A percentile compares a stretch with the other conserved stretches of the same genome.
These are phyloP conservation scores for Mortierella sp. DNA, from an alignment of 371 early-diverging fungal genomes.

Conservation along the genomic window DNA sequence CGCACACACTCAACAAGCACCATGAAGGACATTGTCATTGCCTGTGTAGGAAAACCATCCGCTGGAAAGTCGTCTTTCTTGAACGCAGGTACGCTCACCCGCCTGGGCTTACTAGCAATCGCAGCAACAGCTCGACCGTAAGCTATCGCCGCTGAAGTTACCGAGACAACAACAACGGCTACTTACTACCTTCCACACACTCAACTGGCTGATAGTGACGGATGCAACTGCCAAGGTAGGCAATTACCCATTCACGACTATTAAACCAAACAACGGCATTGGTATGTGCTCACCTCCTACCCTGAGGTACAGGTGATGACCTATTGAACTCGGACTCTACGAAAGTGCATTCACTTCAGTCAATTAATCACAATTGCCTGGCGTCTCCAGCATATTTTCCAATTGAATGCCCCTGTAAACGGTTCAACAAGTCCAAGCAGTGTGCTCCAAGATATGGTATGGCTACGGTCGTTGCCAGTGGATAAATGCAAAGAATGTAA, in stretches of 20 bases:
- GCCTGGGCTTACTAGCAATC: neutral
- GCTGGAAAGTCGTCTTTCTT: conserved; percentile 80
- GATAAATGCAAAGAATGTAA: neutral
- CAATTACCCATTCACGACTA: conserved; percentile 88
- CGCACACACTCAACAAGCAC: neutral
- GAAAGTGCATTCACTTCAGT: neutral
- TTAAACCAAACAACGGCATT: conserved; percentile 82
- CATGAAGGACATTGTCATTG: conserved; percentile 73
- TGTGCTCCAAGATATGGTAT: conserved; percentile 82
- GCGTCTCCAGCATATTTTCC: conserved; percentile 71
- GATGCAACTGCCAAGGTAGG: conserved; percentile 89
- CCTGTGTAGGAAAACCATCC: conserved; percentile 86
- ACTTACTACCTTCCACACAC: neutral
- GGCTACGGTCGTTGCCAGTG: neutral
- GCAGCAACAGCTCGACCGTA: neutral
- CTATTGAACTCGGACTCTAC: neutral
- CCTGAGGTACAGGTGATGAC: neutral
- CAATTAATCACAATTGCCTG: neutral
- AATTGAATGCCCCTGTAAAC: conserved; percentile 77
- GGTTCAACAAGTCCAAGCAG: conserved; percentile 62
- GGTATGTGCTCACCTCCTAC: conserved; percentile 12
- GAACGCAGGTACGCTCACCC: conserved; percentile 62
- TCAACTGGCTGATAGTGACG: conserved; percentile 60
- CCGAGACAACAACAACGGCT: neutral
- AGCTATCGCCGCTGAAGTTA: too few species aligned